Conservation (phyloP, 2,329 filamentous ascomycete species). For the Shiraia bambusicola region DNA sequence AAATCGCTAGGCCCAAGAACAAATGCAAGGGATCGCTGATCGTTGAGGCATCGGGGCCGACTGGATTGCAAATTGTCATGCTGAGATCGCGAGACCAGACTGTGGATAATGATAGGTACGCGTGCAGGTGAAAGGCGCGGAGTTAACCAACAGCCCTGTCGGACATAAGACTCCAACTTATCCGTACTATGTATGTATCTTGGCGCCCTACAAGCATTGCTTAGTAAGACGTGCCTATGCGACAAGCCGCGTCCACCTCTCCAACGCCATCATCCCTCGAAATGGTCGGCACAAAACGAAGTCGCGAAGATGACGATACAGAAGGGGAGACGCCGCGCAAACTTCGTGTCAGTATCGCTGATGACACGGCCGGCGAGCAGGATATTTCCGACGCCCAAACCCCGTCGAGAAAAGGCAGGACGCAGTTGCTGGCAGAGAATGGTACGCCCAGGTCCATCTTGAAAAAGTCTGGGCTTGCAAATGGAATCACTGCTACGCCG, state of each 20-base stretch:
- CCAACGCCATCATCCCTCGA: constrained; percentile 9
- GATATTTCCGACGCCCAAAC: constrained; percentile 31
- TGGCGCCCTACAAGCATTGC: no score
- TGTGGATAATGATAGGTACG: no score
- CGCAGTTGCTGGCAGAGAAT: constrained; percentile 22
- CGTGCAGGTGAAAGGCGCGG: no score
- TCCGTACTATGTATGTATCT: no score
- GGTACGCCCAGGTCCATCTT: constrained; percentile 39
- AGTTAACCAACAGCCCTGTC: no score
- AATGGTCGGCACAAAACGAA: constrained; percentile 39
- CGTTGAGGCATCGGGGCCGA: no score
- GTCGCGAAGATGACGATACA: constrained; percentile 26
- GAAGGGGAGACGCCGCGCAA: constrained; percentile 30
- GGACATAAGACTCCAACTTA: no score
- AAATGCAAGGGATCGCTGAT: no score
- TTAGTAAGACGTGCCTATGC: constrained; percentile 12
- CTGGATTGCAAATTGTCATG: no score
- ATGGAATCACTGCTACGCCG: constrained; percentile 41
- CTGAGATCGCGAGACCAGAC: no score
- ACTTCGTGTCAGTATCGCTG: constrained; percentile 20
- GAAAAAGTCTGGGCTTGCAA: constrained; percentile 29
- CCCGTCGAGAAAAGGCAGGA: constrained; percentile 31
- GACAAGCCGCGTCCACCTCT: constrained; percentile 24
- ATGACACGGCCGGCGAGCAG: constrained; percentile 17
- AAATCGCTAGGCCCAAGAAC: no score